Conservation (phyloP, 2,329 filamentous ascomycete species). For the Aspergillus transmontanensis region DNA sequence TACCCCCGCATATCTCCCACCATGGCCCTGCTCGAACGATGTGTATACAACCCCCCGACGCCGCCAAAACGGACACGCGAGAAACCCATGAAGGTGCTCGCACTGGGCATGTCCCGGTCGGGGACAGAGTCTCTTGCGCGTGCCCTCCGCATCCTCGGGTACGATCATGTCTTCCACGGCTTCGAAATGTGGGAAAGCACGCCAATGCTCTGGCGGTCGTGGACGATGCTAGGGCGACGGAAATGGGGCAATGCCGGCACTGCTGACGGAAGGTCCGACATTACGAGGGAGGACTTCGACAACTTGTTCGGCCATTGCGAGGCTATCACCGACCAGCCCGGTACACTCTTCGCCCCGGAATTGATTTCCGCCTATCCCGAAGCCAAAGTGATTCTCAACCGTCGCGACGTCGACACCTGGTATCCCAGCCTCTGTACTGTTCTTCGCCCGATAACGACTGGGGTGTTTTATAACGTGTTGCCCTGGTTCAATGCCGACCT, state of each 20-base stretch:
- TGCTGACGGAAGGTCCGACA: not conserved
- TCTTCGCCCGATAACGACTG: not conserved
- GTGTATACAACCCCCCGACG: not conserved
- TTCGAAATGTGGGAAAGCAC: conserved; percentile 11
- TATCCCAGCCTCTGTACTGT: conserved; percentile 9
- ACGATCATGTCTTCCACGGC: no score
- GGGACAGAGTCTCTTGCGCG: conserved; percentile 28
- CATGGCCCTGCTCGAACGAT: conserved; percentile 3
- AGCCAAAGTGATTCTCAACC: conserved; percentile 29
- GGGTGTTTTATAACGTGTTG: conserved; percentile 3
- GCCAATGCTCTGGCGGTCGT: conserved; percentile 11
- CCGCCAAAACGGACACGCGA: not conserved
- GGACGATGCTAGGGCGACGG: conserved; percentile 4
- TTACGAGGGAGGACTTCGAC: conserved; percentile 14
- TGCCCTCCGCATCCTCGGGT: conserved; percentile 24
- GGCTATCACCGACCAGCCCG: conserved; percentile 24
- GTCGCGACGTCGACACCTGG: conserved; percentile 24
- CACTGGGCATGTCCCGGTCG: conserved; percentile 28
- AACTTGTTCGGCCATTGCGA: conserved; percentile 13
- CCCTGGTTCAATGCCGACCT: conserved; percentile 13
- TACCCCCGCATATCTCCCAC: not conserved
- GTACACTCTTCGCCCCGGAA: conserved; percentile 21
- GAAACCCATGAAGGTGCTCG: conserved; percentile 26
- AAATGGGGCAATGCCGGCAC: no score
- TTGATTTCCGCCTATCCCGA: conserved; percentile 26